Base-by-base conservation (phyloP, 1,284 basidiomycete genomes). In the Lentinula novae-zelandiae region DNA sequence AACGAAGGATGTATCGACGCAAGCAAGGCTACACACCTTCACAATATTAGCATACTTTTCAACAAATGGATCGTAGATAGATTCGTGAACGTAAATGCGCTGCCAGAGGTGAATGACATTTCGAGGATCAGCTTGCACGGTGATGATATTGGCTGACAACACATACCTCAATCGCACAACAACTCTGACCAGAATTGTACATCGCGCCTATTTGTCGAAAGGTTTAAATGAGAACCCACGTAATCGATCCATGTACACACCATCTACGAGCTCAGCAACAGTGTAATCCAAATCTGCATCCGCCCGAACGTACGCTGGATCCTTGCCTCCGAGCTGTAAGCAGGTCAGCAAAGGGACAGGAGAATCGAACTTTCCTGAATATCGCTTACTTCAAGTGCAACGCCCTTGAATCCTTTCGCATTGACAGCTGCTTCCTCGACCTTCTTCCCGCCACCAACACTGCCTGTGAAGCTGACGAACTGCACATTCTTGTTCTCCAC, bases 111-210 rank as follows among this genome's bases (percentile, higher is more conserved):
- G 38, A 39, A 36, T 40, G 15, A 12, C 10, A 38, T 61, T 48
- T 10, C 57, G 1, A 36, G 27, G 22, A 5, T n/a, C n/a, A 12
- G 27, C 15, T 20, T 38, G 20, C 27, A 36, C 31, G 6, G 5
- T 20, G 40, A 20, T 38, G 12, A 9, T 38, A 4, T 38, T 38
- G 13, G 53, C 15, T 48, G 15, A 54, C 39, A 13, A 49, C 33
- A 69, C 77, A 38, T 67, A 92, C 85, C 78, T 93, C 90, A 65
- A 96, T 79, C 0, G 89, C 84, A 69, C 93, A 95, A 71, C 93
- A 95, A 65, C 91, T 93, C 72, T 98, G 95, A 0, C 95, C 96
- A 13, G 95, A 95, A 74, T 98, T 98, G 82, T 95, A 98, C 77
- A 96, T 87, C 33, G 93, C 90, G 58, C 92, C 90, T 92, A 66